Evolutionary conservation across 2,329 filamentous ascomycete genomes (phyloP), one percentile per base, ranked within the genome.

Genomic region (Colletotrichum musicola): DNA sequence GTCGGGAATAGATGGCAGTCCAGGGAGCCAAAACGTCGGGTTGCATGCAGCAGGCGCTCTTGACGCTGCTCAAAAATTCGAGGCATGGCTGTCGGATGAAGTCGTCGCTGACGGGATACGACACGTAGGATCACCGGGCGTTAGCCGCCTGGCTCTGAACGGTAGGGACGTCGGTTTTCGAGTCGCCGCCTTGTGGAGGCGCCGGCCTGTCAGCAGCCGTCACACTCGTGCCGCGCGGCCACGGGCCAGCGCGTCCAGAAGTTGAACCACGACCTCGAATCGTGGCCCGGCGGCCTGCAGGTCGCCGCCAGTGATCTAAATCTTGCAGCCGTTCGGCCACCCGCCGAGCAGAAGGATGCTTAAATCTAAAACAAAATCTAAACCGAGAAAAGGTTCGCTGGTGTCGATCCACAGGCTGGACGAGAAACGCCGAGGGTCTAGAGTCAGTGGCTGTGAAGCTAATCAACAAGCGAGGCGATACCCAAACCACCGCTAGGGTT

Each of bases 181-280:
- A 42, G 40, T 35, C 30, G 30, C 30, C 30, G 30, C n/a, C 13
- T 42, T 42, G 55, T 3, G 25, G 22, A 44, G n/a, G 61, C 62
- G 49, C 25, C 55, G 38, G 55, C 38, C 50, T 49, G 18, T 51
- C 49, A 55, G 50, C 62, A 35, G 49, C 13, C 50, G 46, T 65
- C 42, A 65, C 35, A 22, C 38, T 40, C 49, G 56, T 65, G 55
- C 55, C 65, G 62, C 67, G 67, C 67, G 63, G 62, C 53, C 62
- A 47, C 16, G 54, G 38, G 16, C 40, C 25, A 49, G 63, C 67
- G 67, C 63, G 49, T 66, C 66, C 20, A 44, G n/a, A 46, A 22
- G 22, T 62, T 66, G 57, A 40, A 20, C 40, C n/a, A 62, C 20
- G 57, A 40, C 18, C 40, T 30, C 12, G 27, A 49, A 35, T 42